Evolutionary conservation across 208 protist genomes (phyloP).

Genomic region (Trypanosoma avium): DNA sequence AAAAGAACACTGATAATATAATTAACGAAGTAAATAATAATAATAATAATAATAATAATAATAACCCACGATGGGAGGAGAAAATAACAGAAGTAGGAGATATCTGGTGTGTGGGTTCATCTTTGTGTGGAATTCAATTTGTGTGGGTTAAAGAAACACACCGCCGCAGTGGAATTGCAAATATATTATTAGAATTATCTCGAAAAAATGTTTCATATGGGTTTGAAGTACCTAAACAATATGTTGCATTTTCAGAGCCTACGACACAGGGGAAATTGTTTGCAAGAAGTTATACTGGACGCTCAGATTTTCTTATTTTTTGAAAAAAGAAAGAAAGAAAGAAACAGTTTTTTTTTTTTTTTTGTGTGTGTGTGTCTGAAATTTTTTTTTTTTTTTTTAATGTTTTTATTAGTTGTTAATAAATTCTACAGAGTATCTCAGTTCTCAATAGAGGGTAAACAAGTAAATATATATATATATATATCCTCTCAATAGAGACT

Average conservation of each 20-base stretch:
- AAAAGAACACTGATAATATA: no score
- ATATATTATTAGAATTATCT: slow-evolving; percentile 34
- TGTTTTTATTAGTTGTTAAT: not conserved
- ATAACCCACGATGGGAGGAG: slow-evolving; percentile 4
- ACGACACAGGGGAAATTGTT: slow-evolving; percentile 44
- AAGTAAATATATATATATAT: no score
- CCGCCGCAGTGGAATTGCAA: slow-evolving; percentile 36
- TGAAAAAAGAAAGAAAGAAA: slow-evolving; percentile 1
- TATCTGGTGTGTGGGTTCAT: slow-evolving; percentile 34
- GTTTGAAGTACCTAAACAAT: slow-evolving; percentile 29
- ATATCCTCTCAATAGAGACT: no score
- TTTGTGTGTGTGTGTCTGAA: not conserved
- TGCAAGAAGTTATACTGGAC: slow-evolving; percentile 42
- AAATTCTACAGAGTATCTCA: no score
- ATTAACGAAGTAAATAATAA: no score
- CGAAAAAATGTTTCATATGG: slow-evolving; percentile 53
- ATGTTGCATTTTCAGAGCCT: slow-evolving; percentile 72
- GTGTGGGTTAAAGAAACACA: slow-evolving; percentile 46
- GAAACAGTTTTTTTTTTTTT: not conserved
- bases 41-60: not conserved
- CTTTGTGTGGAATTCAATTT: slow-evolving; percentile 56
- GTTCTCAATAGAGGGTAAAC: no score
- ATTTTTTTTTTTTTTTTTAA: not conserved
- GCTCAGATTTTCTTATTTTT: slow-evolving; percentile 47
- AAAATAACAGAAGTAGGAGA: slow-evolving; percentile 25